These are phyloP conservation scores for Pichia sp. DNA, from an alignment of 1,139 yeast species.

Conservation along the genomic window DNA sequence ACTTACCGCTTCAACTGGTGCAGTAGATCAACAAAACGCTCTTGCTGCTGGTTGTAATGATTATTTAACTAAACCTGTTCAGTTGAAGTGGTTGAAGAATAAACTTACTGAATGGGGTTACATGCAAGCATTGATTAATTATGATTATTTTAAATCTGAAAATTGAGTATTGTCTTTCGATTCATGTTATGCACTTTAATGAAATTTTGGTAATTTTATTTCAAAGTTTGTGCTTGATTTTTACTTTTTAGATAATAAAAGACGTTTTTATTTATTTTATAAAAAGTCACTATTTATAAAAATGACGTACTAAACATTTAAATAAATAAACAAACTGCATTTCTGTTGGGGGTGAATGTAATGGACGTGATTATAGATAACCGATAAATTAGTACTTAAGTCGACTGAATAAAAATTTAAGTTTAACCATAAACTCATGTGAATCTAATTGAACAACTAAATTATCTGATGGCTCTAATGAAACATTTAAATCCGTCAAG, in stretches of 20 bases:
- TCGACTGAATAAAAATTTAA: neutral
- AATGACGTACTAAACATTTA: neutral
- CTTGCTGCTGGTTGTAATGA: conserved; percentile 96
- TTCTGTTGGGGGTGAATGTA: neutral
- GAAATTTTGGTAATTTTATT: neutral
- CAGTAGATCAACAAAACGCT: conserved; percentile 86
- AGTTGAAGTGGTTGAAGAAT: conserved; percentile 86
- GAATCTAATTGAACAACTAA: too few relatives aligned
- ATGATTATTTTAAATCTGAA: conserved; percentile 57
- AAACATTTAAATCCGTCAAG: too few relatives aligned
- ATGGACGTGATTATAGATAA: neutral
- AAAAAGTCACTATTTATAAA: neutral
- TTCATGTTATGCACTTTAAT: neutral
- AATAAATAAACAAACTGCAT: neutral
- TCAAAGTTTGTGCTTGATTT: neutral
- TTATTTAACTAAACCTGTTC: conserved; percentile 93
- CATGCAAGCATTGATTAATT: conserved; percentile 96
- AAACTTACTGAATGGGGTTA: conserved; percentile 95
- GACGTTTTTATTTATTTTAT: neutral
- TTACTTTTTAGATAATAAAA: neutral
- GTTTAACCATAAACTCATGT: neutral
- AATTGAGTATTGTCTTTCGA: neutral
- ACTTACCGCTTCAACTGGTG: conserved; percentile 82
- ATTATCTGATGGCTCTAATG: too few relatives aligned
- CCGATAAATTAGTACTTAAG: neutral